Evolutionary conservation across 1,284 basidiomycete genomes (phyloP).

Genomic region (Cryptococcus sp.): DNA sequence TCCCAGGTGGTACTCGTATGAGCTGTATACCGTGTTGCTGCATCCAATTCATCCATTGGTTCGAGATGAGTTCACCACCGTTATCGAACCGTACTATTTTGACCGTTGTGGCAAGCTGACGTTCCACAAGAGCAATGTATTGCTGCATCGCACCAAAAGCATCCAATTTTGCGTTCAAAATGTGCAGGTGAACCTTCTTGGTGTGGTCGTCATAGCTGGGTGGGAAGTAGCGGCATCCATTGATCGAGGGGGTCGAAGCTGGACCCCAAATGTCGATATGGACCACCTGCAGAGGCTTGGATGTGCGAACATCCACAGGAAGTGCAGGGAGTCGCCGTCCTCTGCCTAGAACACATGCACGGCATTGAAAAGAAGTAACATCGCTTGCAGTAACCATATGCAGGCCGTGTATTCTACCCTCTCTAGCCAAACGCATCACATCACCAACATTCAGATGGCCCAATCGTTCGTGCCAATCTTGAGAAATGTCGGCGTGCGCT

Average conservation of each 20-base stretch:
- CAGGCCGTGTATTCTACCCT: neutral
- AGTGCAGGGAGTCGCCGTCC: too few relatives aligned
- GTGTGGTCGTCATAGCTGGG: neutral
- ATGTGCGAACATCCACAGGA: neutral
- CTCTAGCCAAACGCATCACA: neutral
- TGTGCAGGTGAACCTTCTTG: neutral
- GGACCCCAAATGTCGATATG: slow-evolving; percentile 8
- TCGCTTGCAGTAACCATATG: neutral
- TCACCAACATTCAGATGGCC: slow-evolving; percentile 1
- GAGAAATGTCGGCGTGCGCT: neutral
- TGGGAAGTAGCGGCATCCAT: neutral
- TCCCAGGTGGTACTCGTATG: slow-evolving; percentile 1
- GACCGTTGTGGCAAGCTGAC: slow-evolving; percentile 5
- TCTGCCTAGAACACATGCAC: neutral
- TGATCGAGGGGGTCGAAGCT: neutral
- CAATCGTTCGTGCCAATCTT: neutral
- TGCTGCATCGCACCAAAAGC: neutral
- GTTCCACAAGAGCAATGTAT: slow-evolving; percentile 5
- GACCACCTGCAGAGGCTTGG: neutral
- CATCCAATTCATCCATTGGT: too few relatives aligned
- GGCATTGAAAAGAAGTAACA: neutral
- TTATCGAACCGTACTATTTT: slow-evolving; percentile 7
- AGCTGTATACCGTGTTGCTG: neutral
- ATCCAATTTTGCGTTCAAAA: neutral
- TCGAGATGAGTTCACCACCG: slow-evolving; percentile 5